phyloP scores from a whole-genome alignment of 345 rosid genomes.

The Bruguiera parviflora region DNA sequence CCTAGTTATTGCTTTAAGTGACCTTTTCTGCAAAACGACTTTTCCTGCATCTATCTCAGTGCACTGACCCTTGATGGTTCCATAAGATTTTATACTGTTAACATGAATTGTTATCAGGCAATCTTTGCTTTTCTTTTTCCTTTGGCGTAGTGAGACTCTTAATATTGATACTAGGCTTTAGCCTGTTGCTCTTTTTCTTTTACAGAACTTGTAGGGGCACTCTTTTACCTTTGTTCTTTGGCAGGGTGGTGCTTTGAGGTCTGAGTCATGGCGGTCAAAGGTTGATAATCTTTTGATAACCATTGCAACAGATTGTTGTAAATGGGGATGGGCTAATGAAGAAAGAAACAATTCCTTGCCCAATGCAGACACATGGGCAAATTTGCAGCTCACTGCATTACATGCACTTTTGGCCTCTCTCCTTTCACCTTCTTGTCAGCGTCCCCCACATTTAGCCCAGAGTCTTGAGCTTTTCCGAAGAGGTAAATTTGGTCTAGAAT shows the following conservation, averaged over 20 bases:
- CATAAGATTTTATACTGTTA: no score
- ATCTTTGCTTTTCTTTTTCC: no score
- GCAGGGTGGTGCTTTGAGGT: slow-evolving; percentile 70
- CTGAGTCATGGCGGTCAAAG: slow-evolving; percentile 61
- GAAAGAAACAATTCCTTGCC: slow-evolving; percentile 35
- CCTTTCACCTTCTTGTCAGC: slow-evolving; percentile 57
- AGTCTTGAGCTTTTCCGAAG: slow-evolving; percentile 68
- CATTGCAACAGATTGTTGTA: slow-evolving; percentile 53
- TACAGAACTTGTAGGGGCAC: not conserved
- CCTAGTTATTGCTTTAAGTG: no score
- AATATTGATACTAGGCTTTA: not conserved
- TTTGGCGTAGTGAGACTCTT: no score
- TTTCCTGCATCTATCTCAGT: no score
- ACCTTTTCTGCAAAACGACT: no score
- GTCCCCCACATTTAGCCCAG: slow-evolving; percentile 57
- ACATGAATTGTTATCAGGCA: no score
- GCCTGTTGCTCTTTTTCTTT: not conserved
- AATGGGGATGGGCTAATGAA: slow-evolving; percentile 48
- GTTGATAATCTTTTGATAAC: slow-evolving; percentile 58
- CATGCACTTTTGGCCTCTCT: slow-evolving; percentile 70
- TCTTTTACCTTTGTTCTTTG: slow-evolving; percentile 1
- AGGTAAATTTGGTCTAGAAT: slow-evolving; percentile 42
- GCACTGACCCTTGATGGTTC: no score
- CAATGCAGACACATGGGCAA: slow-evolving; percentile 35
- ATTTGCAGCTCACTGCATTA: slow-evolving; percentile 71